phyloP scores from a whole-genome alignment of 2,329 filamentous ascomycete genomes.

The Samsoniella hepiali region DNA sequence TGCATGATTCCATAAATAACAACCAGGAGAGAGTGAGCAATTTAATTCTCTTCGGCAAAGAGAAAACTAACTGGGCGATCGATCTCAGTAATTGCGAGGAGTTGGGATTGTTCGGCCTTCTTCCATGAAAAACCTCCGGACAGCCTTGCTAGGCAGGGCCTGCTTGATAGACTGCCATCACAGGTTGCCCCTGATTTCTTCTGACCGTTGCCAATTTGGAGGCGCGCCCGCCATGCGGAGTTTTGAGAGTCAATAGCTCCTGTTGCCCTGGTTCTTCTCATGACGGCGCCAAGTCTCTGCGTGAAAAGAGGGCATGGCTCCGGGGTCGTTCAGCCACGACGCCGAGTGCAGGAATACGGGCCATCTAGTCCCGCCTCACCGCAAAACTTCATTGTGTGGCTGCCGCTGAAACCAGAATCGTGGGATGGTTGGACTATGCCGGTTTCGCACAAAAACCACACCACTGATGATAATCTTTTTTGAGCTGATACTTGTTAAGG shows the following conservation, averaged over 20 bases:
- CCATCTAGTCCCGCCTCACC: constrained; percentile 6
- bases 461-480: not conserved
- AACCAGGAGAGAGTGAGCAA: not conserved
- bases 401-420: constrained; percentile 2
- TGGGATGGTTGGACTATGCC: not conserved
- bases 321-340: not conserved
- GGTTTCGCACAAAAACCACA: not conserved
- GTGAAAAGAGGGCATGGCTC: not conserved
- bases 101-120: not conserved
- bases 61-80: not conserved
- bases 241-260: not conserved
- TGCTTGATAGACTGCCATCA: not conserved
- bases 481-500: not conserved
- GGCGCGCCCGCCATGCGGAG: not conserved
- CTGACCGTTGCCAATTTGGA: not conserved
- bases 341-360: not conserved
- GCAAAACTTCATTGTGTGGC: not conserved
- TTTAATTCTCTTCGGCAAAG: not conserved
- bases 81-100: not conserved
- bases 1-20: not conserved
- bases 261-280: not conserved
- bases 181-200: not conserved
- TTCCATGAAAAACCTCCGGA: not conserved
- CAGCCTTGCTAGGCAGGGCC: not conserved
- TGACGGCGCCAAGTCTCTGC: not conserved